Base-by-base conservation (phyloP, 495 filamentous ascomycete species). In the Aspergillus conjunctus region DNA sequence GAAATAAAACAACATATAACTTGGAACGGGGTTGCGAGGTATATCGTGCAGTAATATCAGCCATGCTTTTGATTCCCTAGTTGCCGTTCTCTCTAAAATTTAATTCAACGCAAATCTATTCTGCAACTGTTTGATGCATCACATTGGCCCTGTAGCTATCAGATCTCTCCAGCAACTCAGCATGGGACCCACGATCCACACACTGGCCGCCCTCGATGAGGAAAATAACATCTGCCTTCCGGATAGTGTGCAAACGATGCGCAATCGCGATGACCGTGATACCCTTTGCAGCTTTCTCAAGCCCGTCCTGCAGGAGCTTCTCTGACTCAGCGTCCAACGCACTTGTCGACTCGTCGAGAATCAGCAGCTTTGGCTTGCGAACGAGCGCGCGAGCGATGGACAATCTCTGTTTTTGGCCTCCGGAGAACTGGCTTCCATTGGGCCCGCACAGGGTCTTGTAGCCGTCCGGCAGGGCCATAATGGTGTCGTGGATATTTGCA, bases 281-380 rank as follows among this genome's bases (percentile, higher is more conserved):
- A 12, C 88, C 91, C 60, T 85, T 83, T 3, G 83, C 75, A 8
- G 87, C 84, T 44, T 80, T 72, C 61, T 87, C 85, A 53, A 93
- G 80, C 2, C 87, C 88, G 33, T 81, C 79, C 71, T 92, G 88
- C 17, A 94, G 79, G 33, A 88, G 71, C 64, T 81, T 81, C 76
- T 94, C 90, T 17, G 82, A 85, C 72, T 90, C 83, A 10, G 86
- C 85, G 60, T 95, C 91, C 39, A 93, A 74, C n/a, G 85, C 85
- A 44, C 80, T 85, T 6, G 91, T 93, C 1, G 90, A 88, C 71
- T 95, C 91, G 65, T 95, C 91, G 2, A 95, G 77, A 32, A 95
- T 73, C 61, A 93, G 70, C 31, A 93, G 73, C 48, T 79, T 74
- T 4, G 91, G 90, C 48, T 88, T 82, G 11, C 90, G 83, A 10